These are phyloP conservation scores for Globisporangium carolinianum DNA, from an alignment of 352 stramenopile genomes.

Conservation along the genomic window DNA sequence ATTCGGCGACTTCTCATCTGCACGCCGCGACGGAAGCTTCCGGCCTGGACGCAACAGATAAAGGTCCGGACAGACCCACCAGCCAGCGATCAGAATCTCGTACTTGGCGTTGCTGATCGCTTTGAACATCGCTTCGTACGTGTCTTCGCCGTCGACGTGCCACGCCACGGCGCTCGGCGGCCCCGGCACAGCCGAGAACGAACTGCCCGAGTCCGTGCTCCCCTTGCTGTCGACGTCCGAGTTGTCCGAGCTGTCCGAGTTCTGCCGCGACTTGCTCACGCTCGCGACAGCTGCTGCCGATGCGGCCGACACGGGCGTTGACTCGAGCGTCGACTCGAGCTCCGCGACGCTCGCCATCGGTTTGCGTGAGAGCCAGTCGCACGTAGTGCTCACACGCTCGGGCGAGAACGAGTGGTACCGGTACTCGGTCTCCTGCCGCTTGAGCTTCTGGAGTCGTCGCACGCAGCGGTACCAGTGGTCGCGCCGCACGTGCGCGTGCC, in stretches of 20 bases:
- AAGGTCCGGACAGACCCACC: conserved; percentile 85
- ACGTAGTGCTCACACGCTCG: conserved; percentile 38
- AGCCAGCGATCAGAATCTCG: conserved; percentile 88
- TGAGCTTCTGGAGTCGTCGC: conserved; percentile 64
- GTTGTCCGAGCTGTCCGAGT: conserved; percentile 8
- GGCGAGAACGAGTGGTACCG: conserved; percentile 79
- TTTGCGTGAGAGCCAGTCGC: conserved; percentile 17
- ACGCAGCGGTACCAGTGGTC: conserved; percentile 83
- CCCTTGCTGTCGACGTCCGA: conserved; percentile 34
- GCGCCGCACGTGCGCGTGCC: conserved; percentile 76
- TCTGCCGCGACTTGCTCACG: conserved; percentile 6
- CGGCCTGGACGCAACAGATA: conserved; percentile 66
- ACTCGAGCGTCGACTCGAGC: conserved; percentile 16
- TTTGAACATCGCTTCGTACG: conserved; percentile 80
- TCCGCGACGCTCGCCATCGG: conserved; percentile 20
- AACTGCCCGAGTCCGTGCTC: conserved; percentile 56
- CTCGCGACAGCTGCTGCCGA: not conserved
- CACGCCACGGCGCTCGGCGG: conserved; percentile 64
- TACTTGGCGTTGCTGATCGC: conserved; percentile 83
- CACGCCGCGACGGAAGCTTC: conserved; percentile 33
- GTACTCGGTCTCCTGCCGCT: conserved; percentile 61
- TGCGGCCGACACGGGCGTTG: conserved; percentile 1
- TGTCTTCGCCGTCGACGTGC: conserved; percentile 85
- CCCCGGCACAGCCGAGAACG: conserved; percentile 30
- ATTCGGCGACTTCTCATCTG: conserved; percentile 42